Conservation (phyloP, 2,329 filamentous ascomycete species). For the Alternaria metachromatica region DNA sequence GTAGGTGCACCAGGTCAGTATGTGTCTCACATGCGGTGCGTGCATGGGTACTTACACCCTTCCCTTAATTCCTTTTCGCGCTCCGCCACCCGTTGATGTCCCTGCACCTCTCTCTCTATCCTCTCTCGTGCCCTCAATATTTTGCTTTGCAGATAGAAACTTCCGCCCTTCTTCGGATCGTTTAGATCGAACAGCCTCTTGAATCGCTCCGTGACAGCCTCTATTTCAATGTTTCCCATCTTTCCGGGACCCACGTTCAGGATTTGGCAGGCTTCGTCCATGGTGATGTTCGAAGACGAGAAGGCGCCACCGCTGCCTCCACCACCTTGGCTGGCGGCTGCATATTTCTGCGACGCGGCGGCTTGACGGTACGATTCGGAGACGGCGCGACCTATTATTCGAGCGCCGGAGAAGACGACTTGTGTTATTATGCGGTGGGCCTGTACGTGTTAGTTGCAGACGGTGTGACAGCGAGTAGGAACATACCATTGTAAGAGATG, state of each 20-base stretch:
- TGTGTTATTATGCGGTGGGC: constrained; percentile 94
- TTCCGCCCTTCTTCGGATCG: constrained; percentile 93
- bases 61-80: constrained; percentile 80
- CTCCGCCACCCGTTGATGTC: constrained; percentile 72
- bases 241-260: constrained; percentile 92
- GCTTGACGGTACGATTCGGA: constrained; percentile 96
- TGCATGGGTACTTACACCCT: constrained; percentile 60
- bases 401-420: constrained; percentile 87
- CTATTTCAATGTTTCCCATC: constrained; percentile 76
- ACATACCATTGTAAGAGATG: constrained; percentile 32
- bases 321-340: constrained; percentile 70
- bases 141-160: constrained; percentile 98
- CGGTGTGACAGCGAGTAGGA: background rate
- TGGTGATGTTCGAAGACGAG: constrained; percentile 76
- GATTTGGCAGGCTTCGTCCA: constrained; percentile 97
- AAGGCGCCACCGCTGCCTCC: constrained; percentile 56
- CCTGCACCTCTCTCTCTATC: constrained; percentile 84
- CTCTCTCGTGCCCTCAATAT: constrained; percentile 88
- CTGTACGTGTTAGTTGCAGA: constrained; percentile 57
- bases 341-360: constrained; percentile 82
- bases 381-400: constrained; percentile 92
- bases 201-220: constrained; percentile 83
- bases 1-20: background rate
- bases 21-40: background rate
- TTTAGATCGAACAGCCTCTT: constrained; percentile 95